Evolutionary conservation across 2,329 filamentous ascomycete genomes (phyloP).

Genomic region (Sphaerulina vaccinii): DNA sequence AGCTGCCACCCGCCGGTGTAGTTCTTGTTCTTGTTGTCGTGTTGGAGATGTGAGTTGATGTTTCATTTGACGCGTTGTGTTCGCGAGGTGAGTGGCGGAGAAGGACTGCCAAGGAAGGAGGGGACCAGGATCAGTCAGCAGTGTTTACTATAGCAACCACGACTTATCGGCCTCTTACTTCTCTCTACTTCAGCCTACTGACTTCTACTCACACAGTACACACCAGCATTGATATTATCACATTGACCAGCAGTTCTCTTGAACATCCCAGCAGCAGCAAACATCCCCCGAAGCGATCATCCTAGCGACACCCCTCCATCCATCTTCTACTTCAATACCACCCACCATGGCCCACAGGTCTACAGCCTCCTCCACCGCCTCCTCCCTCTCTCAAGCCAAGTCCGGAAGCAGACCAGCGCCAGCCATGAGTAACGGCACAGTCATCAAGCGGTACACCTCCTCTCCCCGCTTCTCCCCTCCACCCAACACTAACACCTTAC

Average conservation of each 20-base stretch:
- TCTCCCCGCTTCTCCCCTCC: not conserved
- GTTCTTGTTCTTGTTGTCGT: too few relatives aligned
- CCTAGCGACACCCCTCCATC: not conserved
- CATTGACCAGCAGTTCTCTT: too few relatives aligned
- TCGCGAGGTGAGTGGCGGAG: too few relatives aligned
- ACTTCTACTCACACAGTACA: not conserved
- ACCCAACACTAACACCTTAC: constrained; percentile 6
- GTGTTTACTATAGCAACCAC: too few relatives aligned
- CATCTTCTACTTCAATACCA: constrained; percentile 23
- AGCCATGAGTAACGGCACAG: constrained; percentile 41
- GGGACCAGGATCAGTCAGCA: too few relatives aligned
- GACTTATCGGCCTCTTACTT: too few relatives aligned
- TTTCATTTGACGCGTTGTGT: too few relatives aligned
- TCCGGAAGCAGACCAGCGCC: constrained; percentile 23
- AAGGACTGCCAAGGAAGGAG: too few relatives aligned
- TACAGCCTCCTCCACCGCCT: constrained; percentile 32
- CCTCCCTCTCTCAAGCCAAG: constrained; percentile 36
- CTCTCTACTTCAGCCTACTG: too few relatives aligned
- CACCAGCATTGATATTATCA: constrained; percentile 3
- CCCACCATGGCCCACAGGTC: constrained; percentile 35
- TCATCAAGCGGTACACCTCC: constrained; percentile 47
- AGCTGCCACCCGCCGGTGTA: too few relatives aligned
- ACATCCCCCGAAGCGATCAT: too few relatives aligned
- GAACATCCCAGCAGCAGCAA: not conserved
- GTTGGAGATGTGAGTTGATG: too few relatives aligned